These are phyloP conservation scores for Talinum fruticosum DNA, from an alignment of 148 eudicot genomes.

Conservation along the genomic window DNA sequence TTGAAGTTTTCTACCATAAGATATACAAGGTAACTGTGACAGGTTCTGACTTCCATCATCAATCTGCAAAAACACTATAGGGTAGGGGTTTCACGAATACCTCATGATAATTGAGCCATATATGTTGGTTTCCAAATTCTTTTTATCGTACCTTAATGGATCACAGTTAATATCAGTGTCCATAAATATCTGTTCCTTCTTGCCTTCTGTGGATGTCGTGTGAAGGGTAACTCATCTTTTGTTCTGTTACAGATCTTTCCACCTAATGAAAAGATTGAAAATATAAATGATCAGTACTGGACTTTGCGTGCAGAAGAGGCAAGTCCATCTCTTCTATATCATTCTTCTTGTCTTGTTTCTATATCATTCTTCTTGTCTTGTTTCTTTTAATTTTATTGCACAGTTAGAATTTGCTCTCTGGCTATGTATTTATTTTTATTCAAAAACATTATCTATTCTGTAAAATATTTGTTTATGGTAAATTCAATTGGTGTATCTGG, in stretches of 20 bases:
- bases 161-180: not conserved
- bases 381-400: not conserved
- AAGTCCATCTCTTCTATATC: constrained; percentile 22
- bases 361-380: not conserved
- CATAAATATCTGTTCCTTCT: not conserved
- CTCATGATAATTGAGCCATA: not conserved
- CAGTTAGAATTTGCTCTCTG: too few species aligned
- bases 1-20: constrained; percentile 92
- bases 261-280: constrained; percentile 64
- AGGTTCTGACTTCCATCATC: constrained; percentile 1
- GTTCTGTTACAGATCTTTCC: constrained; percentile 59
- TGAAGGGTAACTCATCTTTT: not conserved
- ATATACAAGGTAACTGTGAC: constrained; percentile 70
- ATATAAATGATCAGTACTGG: constrained; percentile 79
- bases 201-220: not conserved
- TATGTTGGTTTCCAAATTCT: not conserved
- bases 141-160: not conserved
- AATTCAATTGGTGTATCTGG: not conserved
- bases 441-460: not conserved
- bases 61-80: not conserved
- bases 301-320: constrained; percentile 89
- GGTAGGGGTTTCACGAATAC: not conserved
- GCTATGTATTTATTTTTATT: too few species aligned
- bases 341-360: constrained; percentile 5
- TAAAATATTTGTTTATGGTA: not conserved